Conservation (phyloP, 768 basidiomycete genomes). For the Leccinum disarticulatum region DNA sequence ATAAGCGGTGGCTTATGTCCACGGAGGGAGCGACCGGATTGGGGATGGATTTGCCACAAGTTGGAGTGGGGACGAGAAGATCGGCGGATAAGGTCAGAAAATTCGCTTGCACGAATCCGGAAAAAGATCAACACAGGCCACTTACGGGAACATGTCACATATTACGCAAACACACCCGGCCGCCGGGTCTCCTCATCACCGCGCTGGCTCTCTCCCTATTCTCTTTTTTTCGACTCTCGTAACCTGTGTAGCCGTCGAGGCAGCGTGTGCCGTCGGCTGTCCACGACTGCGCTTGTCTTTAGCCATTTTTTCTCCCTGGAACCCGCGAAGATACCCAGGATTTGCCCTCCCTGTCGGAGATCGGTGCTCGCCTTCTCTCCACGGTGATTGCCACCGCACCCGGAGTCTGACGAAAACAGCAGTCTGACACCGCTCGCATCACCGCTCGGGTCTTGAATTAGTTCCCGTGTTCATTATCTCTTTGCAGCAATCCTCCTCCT, state of each 20-base stretch:
- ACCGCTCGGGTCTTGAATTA: conserved; percentile 22
- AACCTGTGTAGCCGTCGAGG: not conserved
- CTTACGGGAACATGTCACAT: conserved; percentile 17
- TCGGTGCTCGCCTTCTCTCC: conserved; percentile 13
- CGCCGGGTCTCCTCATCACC: conserved; percentile 3
- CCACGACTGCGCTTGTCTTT: not conserved
- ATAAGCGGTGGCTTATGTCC: conserved; percentile 27
- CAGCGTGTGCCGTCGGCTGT: not conserved
- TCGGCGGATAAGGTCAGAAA: conserved; percentile 38
- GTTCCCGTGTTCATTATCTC: conserved; percentile 20
- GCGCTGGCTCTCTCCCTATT: not conserved
- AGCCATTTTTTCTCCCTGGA: not conserved
- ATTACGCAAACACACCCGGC: not conserved
- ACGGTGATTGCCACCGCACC: conserved; percentile 27
- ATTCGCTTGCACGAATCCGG: conserved; percentile 15
- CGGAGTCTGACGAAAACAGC: conserved; percentile 8
- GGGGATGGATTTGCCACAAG: conserved; percentile 29
- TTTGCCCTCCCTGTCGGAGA: conserved; percentile 24
- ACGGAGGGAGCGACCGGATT: conserved; percentile 23
- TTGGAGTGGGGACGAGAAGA: conserved; percentile 29
- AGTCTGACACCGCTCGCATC: conserved; percentile 13
- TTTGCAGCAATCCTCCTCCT: conserved; percentile 10
- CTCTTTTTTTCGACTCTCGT: not conserved
- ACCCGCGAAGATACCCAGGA: conserved; percentile 24
- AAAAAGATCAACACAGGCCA: conserved; percentile 33